Evolutionary conservation across 345 rosid species (phyloP).

Genomic region (Lepidium didymum): DNA sequence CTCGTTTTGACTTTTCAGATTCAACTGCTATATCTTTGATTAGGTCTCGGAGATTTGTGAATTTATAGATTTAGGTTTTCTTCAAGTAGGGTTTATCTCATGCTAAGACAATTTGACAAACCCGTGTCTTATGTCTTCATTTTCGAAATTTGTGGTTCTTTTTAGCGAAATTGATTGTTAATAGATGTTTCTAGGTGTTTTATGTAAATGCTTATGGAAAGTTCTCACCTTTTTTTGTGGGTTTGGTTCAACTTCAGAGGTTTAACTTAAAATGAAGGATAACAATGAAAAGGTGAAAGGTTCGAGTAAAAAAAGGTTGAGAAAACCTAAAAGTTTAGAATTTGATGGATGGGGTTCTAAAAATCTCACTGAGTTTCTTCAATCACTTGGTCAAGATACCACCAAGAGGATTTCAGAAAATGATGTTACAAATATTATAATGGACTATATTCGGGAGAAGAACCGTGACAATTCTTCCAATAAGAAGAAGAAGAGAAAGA

Average conservation of each 20-base stretch:
- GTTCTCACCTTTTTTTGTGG: neutral
- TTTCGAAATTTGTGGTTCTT: neutral
- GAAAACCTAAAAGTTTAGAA: constrained; percentile 34
- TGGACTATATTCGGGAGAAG: constrained; percentile 35
- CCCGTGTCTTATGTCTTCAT: neutral
- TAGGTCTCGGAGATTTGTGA: neutral
- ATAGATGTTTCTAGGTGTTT: neutral
- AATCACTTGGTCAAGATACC: constrained; percentile 47
- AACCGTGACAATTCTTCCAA: constrained; percentile 31
- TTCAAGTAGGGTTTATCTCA: neutral
- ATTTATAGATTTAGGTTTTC: neutral
- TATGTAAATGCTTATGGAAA: neutral
- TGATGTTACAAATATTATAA: constrained; percentile 39
- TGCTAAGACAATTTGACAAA: no score
- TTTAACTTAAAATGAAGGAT: constrained; percentile 21
- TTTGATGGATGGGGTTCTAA: constrained; percentile 73
- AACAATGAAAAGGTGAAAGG: neutral
- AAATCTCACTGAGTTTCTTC: constrained; percentile 55
- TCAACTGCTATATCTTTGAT: neutral
- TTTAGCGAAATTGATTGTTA: neutral
- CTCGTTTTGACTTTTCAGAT: neutral
- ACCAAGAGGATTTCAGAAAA: constrained; percentile 34
- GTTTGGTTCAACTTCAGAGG: neutral
- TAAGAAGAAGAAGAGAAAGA: constrained; percentile 34
- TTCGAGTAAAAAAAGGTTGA: constrained; percentile 32